phyloP scores from a whole-genome alignment of 768 basidiomycete genomes.

The Termitomyces sp. region DNA sequence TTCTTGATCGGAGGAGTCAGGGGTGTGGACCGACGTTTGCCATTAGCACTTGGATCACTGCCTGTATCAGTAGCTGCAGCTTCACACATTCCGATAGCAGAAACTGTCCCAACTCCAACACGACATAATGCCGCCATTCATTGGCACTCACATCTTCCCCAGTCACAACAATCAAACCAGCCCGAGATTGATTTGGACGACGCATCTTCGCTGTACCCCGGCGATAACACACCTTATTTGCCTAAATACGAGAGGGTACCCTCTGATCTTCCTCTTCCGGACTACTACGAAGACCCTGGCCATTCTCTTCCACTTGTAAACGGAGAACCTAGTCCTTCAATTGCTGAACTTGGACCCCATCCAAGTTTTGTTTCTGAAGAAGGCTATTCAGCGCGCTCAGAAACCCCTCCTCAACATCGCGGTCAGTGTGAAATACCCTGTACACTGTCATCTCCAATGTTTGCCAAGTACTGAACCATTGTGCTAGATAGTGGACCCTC shows the following conservation, averaged over 20 bases:
- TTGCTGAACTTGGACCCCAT: background rate
- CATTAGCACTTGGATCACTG: constrained; percentile 1
- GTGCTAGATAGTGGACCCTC: background rate
- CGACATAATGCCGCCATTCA: background rate
- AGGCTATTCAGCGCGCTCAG: background rate
- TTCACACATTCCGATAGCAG: background rate
- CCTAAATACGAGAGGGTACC: constrained; percentile 7
- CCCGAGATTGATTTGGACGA: constrained; percentile 3
- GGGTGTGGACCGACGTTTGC: constrained; percentile 5
- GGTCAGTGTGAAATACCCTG: background rate
- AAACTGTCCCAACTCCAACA: background rate
- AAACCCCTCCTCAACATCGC: constrained; percentile 2
- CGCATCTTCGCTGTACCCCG: constrained; percentile 13
- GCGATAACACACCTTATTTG: constrained; percentile 5
- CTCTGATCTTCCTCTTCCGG: constrained; percentile 1
- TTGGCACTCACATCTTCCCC: background rate
- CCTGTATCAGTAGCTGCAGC: constrained; percentile 3
- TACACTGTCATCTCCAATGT: background rate
- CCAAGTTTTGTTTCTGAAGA: background rate
- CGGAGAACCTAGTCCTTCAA: background rate
- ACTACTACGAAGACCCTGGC: background rate
- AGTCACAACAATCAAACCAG: background rate
- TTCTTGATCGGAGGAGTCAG: background rate
- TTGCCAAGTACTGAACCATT: background rate
- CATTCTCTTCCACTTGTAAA: background rate